Evolutionary conservation across 257 asterid species (phyloP), one percentile per base, ranked within the genome.

Genomic region (Solanum lignicaule): DNA sequence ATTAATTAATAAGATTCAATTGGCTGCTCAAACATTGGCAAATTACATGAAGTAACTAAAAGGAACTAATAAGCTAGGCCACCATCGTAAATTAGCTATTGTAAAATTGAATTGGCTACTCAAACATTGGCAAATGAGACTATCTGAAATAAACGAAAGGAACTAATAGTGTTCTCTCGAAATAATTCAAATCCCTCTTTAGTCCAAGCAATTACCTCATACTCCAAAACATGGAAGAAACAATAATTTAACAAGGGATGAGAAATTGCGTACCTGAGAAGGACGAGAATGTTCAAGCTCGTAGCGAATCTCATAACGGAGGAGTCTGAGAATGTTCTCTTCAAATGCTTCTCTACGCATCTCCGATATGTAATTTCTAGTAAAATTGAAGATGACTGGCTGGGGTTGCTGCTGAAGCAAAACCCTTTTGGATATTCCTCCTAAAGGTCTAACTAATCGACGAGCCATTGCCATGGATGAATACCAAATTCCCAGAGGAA

Each of bases 311-410:
- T 97, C 98, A 72, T 88, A 91, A 12, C 99, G 94, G 86, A 97
- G 91, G 68, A 94, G 94, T 74, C 99, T 97, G 88, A 94, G 93
- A 82, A 96, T 90, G 91, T 93, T 94, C 39, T 93, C 94, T 86
- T 97, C 98, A 87, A 96, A 94, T 65, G 97, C 98, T 81, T 93
- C 92, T 73, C 92, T 95, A 18, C 95, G 94, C 99, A 97, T 92
- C 84, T 94, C 98, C 55, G 95, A 68, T 48, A 89, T 86, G 90
- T 91, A 92, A 88, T 87, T 94, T 91, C 96, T 89, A 81, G 89
- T 87, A 8, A 91, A 86, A 62, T 84, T 55, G 25, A 66, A 88
- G 18, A 43, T 81, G 9, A 62, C 32, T 29, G 83, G 55, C 25
- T 43, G 46, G 2, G 21, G 85, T 52, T 66, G 85, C 14, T 60